phyloP scores from a whole-genome alignment of 441 rosid species.

The Jatropha multifida region DNA sequence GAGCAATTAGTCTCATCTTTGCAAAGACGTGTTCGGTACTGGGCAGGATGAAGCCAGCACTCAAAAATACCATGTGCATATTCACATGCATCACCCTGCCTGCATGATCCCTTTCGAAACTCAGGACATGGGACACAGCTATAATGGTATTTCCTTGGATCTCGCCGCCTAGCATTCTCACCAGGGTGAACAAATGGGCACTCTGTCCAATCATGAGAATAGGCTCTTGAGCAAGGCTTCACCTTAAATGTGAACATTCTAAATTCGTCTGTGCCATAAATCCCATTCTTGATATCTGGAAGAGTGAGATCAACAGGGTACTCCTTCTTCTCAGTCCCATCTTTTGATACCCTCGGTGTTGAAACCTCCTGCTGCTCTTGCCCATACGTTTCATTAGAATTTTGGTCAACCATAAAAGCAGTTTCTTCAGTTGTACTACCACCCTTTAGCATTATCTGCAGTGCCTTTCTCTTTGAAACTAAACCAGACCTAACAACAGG shows the following conservation, averaged over 20 bases:
- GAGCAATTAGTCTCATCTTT: slow-evolving; percentile 64
- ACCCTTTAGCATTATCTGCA: slow-evolving; percentile 49
- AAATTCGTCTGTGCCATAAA: slow-evolving; percentile 69
- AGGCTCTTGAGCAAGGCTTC: slow-evolving; percentile 74
- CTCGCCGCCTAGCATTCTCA: slow-evolving; percentile 81
- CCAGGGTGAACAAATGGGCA: slow-evolving; percentile 89
- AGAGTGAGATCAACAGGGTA: slow-evolving; percentile 68
- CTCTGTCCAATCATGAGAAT: slow-evolving; percentile 89
- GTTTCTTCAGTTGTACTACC: slow-evolving; percentile 29
- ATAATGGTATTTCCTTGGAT: slow-evolving; percentile 73
- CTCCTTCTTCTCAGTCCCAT: slow-evolving; percentile 52
- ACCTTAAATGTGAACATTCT: slow-evolving; percentile 78
- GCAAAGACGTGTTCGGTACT: slow-evolving; percentile 71
- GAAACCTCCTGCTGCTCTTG: slow-evolving; percentile 39
- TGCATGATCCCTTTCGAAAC: slow-evolving; percentile 67
- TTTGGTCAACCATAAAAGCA: slow-evolving; percentile 28
- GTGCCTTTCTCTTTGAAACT: slow-evolving; percentile 24
- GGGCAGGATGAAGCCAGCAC: slow-evolving; percentile 92
- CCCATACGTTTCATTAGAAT: slow-evolving; percentile 32
- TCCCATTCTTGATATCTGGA: slow-evolving; percentile 59
- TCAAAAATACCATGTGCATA: slow-evolving; percentile 86
- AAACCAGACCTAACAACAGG: slow-evolving; percentile 23
- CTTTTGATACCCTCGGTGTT: slow-evolving; percentile 39
- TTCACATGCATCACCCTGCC: slow-evolving; percentile 67
- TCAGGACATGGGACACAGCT: slow-evolving; percentile 78